These are phyloP conservation scores for Lipomyces yamanashiensis DNA, from an alignment of 805 yeast species.

Conservation along the genomic window DNA sequence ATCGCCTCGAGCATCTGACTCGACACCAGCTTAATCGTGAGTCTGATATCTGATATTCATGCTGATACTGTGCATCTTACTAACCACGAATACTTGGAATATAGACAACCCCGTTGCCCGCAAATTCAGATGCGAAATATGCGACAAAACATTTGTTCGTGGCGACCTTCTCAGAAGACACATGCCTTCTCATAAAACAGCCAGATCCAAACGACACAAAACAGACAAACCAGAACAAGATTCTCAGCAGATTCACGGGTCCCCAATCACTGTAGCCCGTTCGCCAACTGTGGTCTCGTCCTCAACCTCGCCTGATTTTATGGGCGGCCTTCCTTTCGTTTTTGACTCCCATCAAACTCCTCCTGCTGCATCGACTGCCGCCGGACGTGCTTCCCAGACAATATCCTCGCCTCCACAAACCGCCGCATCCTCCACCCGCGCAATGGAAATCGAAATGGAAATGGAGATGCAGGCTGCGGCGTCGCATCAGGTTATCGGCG, in stretches of 20 bases:
- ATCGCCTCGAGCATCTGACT: constrained; percentile 39
- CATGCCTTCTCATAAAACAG: constrained; percentile 22
- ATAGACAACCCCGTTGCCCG: constrained; percentile 39
- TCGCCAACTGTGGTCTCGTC: no score
- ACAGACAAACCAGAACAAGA: neutral
- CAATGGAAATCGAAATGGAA: no score
- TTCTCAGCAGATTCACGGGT: no score
- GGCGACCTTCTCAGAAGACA: constrained; percentile 31
- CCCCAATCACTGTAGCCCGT: no score
- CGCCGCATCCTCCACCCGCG: neutral
- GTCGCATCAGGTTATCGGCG: neutral
- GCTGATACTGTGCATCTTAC: constrained; percentile 12
- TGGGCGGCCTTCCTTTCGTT: neutral
- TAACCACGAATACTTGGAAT: no score
- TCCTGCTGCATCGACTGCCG: no score
- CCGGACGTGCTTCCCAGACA: no score
- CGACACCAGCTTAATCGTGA: constrained; percentile 41
- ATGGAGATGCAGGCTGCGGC: no score
- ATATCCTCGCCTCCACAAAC: neutral
- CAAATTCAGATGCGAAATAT: constrained; percentile 37
- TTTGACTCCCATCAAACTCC: no score
- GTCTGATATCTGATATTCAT: neutral
- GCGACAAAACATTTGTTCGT: constrained; percentile 31
- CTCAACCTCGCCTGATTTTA: neutral
- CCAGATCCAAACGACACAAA: constrained; percentile 3